Evolutionary conservation across 208 protist species (phyloP), one percentile per base, ranked within the genome.

Genomic region (Kentomonas sorsogonicus): DNA sequence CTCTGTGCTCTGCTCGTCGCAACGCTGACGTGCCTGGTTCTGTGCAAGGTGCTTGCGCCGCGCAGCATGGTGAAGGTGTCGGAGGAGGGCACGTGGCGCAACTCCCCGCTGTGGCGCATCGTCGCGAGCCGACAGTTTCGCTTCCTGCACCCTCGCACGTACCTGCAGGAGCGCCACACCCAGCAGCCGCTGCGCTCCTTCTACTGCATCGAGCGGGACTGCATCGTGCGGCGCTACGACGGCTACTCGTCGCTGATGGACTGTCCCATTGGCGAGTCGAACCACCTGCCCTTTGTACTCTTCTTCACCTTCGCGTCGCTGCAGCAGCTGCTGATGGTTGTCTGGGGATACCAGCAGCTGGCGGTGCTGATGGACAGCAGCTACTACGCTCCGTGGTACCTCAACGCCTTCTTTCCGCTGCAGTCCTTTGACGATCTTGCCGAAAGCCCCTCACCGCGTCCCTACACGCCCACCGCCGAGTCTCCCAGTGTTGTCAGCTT

Each of bases 141-240:
- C 20, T 89, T 69, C 69, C 66, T 88, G 31, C 82, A 93, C 63
- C 79, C 81, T 1, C 81, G 86, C 39, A 67, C 79, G 34, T 64
- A 78, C 46, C 71, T 73, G 23, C 41, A 63, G 48, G 74, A 88
- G 54, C 70, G 70, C 0, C 82, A 93, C 59, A 56, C 69, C 34
- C 60, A 83, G 43, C 39, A 90, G 16, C 86, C 86, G 13, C 56
- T 88, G 57, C 81, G 86, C 38, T 65, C 74, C 10, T 93, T 93
- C 59, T 87, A 93, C 61, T 93, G 82, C 65, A 71, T 56, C 38
- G 79, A 93, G 63, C 58, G 64, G 10, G 86, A 93, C 54, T 69
- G 77, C 11, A 27, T 88, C 20, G 63, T 93, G 60, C 63, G 63
- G 6, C 56, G 79, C 43, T 93, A 84, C 66, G 86, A 93, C 63